phyloP scores from a whole-genome alignment of 179 eudicot species.

The Patellifolia procumbens region DNA sequence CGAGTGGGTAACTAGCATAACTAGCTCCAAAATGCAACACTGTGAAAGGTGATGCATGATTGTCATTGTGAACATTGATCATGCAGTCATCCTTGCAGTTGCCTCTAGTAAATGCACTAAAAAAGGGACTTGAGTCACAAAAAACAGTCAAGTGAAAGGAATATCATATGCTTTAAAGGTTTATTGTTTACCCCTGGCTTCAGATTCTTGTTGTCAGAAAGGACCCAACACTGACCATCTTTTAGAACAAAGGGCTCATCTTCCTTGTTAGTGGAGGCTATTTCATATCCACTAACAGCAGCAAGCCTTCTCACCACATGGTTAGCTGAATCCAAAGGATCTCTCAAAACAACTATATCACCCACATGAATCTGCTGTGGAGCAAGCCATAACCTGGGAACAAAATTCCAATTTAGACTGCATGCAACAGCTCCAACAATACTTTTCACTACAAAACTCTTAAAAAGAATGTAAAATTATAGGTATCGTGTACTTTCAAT shows the following conservation, averaged over 20 bases:
- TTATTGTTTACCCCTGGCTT: constrained; percentile 23
- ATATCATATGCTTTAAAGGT: background rate
- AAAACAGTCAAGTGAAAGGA: background rate
- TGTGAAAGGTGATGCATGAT: background rate
- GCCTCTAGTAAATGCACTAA: constrained; percentile 2
- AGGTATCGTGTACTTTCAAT: too few relatives aligned
- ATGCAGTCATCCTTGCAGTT: background rate
- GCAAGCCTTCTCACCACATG: constrained; percentile 32
- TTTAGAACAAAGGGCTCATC: constrained; percentile 31
- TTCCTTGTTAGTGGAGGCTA: constrained; percentile 28
- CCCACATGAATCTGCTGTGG: constrained; percentile 22
- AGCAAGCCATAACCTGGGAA: background rate
- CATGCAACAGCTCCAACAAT: constrained; percentile 1
- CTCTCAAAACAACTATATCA: constrained; percentile 27
- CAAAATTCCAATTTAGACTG: background rate
- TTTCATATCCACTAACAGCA: constrained; percentile 31
- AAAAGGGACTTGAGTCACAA: background rate
- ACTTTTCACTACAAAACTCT: constrained; percentile 1
- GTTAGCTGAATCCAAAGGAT: constrained; percentile 21
- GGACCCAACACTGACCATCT: constrained; percentile 33
- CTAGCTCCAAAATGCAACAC: background rate
- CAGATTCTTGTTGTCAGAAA: constrained; percentile 27
- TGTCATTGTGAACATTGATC: background rate
- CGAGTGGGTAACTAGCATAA: background rate
- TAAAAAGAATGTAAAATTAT: too few relatives aligned